Conservation (phyloP, 2,329 filamentous ascomycete species). For the Zymoseptoria passerinii region DNA sequence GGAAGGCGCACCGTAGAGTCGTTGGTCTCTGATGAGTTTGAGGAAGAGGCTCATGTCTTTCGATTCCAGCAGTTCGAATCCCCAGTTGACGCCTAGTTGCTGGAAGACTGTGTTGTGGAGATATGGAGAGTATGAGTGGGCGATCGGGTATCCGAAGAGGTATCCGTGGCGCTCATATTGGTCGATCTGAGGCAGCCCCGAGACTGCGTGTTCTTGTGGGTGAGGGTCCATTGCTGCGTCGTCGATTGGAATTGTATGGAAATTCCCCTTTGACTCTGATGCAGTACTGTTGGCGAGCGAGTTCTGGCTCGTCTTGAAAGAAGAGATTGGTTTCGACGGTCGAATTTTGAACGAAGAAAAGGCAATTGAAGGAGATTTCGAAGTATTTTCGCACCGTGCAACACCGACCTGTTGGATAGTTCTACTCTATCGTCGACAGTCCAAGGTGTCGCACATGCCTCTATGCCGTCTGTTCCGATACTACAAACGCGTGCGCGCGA, state of each 20-base stretch:
- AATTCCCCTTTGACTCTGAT: neutral
- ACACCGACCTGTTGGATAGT: neutral
- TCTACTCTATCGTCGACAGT: neutral
- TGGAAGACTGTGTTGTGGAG: constrained; percentile 49
- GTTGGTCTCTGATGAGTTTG: constrained; percentile 45
- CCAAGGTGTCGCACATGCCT: neutral
- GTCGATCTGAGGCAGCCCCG: constrained; percentile 18
- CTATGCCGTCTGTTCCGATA: neutral
- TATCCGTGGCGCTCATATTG: constrained; percentile 45
- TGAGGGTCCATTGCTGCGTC: constrained; percentile 4
- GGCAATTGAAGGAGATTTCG: neutral
- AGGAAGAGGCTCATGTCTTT: constrained; percentile 39
- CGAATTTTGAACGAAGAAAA: neutral
- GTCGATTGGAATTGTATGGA: no score
- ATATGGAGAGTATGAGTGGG: constrained; percentile 49
- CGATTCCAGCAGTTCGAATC: constrained; percentile 42
- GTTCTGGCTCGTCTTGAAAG: neutral
- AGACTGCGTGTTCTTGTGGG: constrained; percentile 14
- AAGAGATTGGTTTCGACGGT: neutral
- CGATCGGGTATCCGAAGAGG: constrained; percentile 49
- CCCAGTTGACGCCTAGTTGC: constrained; percentile 44
- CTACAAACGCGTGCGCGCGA: neutral
- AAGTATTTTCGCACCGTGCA: neutral
- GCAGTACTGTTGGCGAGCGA: neutral
- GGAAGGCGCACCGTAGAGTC: constrained; percentile 51